These are phyloP conservation scores for Auricularia auricula-judae DNA, from an alignment of 768 basidiomycete species.

Conservation along the genomic window DNA sequence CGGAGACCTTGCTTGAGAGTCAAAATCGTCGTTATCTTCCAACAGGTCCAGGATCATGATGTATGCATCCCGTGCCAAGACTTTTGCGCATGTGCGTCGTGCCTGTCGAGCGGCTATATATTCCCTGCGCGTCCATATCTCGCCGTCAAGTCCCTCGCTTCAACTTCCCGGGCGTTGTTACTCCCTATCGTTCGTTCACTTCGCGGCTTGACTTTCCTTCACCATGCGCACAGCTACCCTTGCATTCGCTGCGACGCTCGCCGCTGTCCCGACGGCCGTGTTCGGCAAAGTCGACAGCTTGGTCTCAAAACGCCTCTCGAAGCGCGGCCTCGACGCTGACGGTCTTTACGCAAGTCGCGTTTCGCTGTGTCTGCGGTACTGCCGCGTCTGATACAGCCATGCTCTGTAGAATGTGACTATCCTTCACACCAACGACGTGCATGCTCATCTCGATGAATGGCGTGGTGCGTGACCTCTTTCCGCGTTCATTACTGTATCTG, in stretches of 20 bases:
- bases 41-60: too few species aligned
- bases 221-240: not conserved
- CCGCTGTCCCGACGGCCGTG: not conserved
- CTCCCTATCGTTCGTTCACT: too few species aligned
- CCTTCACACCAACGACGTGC: conserved; percentile 34
- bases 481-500: not conserved
- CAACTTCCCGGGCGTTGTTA: too few species aligned
- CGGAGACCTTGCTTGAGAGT: too few species aligned
- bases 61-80: too few species aligned
- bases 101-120: too few species aligned
- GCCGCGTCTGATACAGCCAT: not conserved
- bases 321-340: conserved; percentile 2
- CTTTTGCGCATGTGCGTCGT: too few species aligned
- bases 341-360: not conserved
- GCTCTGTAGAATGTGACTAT: conserved; percentile 17
- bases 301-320: conserved; percentile 5
- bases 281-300: conserved; percentile 4
- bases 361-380: not conserved
- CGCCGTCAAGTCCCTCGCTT: too few species aligned
- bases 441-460: conserved; percentile 32
- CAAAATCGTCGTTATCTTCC: too few species aligned
- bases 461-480: conserved; percentile 2
- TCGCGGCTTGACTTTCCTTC: too few species aligned
- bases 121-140: too few species aligned
- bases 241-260: not conserved